phyloP scores from a whole-genome alignment of 2,329 filamentous ascomycete species.

The Ophiostoma ulmi region DNA sequence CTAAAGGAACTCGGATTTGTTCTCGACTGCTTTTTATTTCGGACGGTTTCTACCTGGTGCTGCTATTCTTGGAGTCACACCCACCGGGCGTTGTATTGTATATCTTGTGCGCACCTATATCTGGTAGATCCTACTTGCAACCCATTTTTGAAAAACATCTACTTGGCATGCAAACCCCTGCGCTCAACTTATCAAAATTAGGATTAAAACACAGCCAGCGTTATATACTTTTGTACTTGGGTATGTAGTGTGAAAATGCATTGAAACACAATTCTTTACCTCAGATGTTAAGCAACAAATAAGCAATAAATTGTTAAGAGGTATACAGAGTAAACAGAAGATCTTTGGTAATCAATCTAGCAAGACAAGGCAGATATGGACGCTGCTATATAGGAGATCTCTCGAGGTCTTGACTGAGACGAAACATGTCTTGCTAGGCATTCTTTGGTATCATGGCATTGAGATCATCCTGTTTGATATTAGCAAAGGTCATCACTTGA shows the following conservation, averaged over 20 bases:
- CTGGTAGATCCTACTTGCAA: neutral
- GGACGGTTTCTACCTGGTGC: neutral
- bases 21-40: neutral
- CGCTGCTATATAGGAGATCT: neutral
- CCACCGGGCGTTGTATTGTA: neutral
- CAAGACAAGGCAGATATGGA: neutral
- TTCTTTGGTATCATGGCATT: conserved; percentile 19
- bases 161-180: too few species aligned
- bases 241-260: neutral
- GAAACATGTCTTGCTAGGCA: neutral
- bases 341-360: neutral
- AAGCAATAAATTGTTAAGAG: too few species aligned
- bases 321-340: too few species aligned
- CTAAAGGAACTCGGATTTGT: neutral
- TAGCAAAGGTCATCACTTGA: neutral
- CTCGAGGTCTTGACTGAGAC: neutral
- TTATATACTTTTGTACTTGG: too few species aligned
- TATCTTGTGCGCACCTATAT: neutral
- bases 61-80: neutral
- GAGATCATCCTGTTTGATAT: conserved; percentile 14
- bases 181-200: too few species aligned
- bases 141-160: too few species aligned
- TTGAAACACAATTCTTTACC: too few species aligned
- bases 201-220: too few species aligned
- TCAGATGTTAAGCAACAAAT: neutral